Evolutionary conservation across 2,329 filamentous ascomycete species (phyloP), one percentile per base, ranked within the genome.

Genomic region (Microdochium nivale): DNA sequence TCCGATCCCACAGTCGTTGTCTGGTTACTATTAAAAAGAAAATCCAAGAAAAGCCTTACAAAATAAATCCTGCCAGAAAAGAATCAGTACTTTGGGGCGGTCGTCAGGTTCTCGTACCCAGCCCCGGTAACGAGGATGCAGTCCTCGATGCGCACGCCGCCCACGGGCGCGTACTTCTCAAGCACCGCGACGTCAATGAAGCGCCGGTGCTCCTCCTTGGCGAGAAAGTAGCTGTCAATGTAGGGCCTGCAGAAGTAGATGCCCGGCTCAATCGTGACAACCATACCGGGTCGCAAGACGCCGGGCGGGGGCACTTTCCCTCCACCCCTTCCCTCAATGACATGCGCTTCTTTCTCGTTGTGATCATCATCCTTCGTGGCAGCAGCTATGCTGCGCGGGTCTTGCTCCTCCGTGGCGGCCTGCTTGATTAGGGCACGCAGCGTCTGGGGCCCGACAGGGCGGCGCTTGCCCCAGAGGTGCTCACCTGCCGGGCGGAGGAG

Each of bases 101-200:
- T 78, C 1, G 90, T 95, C 65, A 97, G 64, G 63, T 95, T 95
- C 69, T 96, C 90, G 60, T 83, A 83, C 0, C 91, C 90, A 24
- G 80, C 73, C 54, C 86, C 76, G 1, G 87, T 94, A 48, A 97
- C 83, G 23, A 94, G 74, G 37, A 97, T 79, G 65, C 92, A 88
- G 63, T 97, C 90, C 71, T 99, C 94, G 55, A 97, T 95, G 47
- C 94, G 80, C 25, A 96, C 90, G 32, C 94, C 94, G 16, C 92
- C 94, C 1, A 97, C 85, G 25, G 70, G 72, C 73, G 88, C 92
- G 66, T 87, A 92, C 55, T 71, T 73, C 54, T 84, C 81, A 48
- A 94, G 69, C 4, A 85, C 77, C 4, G 75, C 72, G 57, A 72
- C 71, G 67, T 91, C 78, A 61, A 94, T 84, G 59, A 80, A 87